A percentile compares a stretch with the other conserved stretches of the same genome.
phyloP scores from a whole-genome alignment of 495 filamentous ascomycete species.

The Daldinia vernicosa region DNA sequence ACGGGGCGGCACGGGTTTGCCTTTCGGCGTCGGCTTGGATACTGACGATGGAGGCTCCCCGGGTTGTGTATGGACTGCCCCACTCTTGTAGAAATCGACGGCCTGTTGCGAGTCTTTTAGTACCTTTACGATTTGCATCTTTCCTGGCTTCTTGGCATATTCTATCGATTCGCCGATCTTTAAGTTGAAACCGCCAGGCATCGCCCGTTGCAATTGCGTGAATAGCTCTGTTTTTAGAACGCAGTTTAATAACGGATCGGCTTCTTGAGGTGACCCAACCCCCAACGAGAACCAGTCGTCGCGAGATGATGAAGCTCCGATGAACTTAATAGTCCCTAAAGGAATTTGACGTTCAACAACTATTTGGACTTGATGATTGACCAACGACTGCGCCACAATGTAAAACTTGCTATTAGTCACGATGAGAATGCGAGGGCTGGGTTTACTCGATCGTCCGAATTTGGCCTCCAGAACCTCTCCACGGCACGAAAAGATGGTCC shows the following conservation, averaged over 20 bases:
- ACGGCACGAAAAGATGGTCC: slow-evolving; percentile 86
- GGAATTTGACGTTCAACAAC: slow-evolving; percentile 82
- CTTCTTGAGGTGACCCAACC: slow-evolving; percentile 84
- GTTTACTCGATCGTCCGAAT: slow-evolving; percentile 94
- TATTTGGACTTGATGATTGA: slow-evolving; percentile 83
- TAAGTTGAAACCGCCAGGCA: slow-evolving; percentile 81
- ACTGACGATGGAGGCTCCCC: slow-evolving; percentile 86
- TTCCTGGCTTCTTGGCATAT: slow-evolving; percentile 98
- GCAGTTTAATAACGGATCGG: slow-evolving; percentile 91
- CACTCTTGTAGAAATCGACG: slow-evolving; percentile 94
- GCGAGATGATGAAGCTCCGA: slow-evolving; percentile 78
- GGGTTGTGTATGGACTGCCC: slow-evolving; percentile 82
- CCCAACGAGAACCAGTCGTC: slow-evolving; percentile 98
- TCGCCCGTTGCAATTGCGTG: slow-evolving; percentile 79
- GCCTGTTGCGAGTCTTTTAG: slow-evolving; percentile 80
- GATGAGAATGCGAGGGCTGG: slow-evolving; percentile 82
- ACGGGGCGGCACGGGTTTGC: slow-evolving; percentile 82
- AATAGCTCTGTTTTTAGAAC: slow-evolving; percentile 98
- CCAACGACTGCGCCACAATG: slow-evolving; percentile 82
- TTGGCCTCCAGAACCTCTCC: slow-evolving; percentile 89
- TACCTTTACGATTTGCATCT: slow-evolving; percentile 84
- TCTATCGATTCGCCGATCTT: slow-evolving; percentile 87
- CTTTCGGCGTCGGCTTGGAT: slow-evolving; percentile 84
- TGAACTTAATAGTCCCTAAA: slow-evolving; percentile 84
- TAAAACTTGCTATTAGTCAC: slow-evolving; percentile 88